phyloP scores from a whole-genome alignment of 257 asterid genomes.

The Solanum clarkiae region DNA sequence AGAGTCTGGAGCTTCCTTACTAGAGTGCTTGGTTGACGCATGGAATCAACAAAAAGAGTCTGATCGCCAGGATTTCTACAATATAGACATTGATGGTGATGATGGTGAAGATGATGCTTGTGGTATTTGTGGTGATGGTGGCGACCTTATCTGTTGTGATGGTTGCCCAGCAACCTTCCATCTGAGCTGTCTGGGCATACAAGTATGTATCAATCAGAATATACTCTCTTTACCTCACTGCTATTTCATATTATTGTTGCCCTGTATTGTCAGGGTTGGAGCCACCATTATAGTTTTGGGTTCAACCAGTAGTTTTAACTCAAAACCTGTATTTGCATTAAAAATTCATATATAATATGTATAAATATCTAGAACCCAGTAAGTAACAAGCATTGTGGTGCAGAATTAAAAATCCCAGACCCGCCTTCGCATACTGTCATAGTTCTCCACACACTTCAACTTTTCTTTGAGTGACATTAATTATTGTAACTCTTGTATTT shows the following conservation, averaged over 20 bases:
- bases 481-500: not conserved
- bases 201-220: not conserved
- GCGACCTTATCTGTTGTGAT: conserved; percentile 15
- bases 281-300: not conserved
- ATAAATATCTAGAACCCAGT: not conserved
- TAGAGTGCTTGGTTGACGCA: conserved; percentile 7
- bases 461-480: not conserved
- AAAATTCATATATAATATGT: not conserved
- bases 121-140: conserved; percentile 13
- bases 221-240: not conserved
- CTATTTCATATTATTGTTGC: not conserved
- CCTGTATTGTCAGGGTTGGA: not conserved
- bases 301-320: not conserved
- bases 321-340: not conserved
- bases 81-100: not conserved
- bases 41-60: conserved; percentile 7
- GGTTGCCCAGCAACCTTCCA: conserved; percentile 13
- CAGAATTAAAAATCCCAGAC: not conserved
- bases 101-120: conserved; percentile 12
- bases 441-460: not conserved
- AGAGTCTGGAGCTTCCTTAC: conserved; percentile 2
- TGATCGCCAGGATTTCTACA: not conserved
- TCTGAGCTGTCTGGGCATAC: conserved; percentile 5
- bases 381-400: not conserved
- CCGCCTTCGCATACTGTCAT: not conserved